Percentiles rank a stretch among this genome's conserved stretches.
phyloP scores from a whole-genome alignment of 2,329 filamentous ascomycete species.

The Drechslera avenae region DNA sequence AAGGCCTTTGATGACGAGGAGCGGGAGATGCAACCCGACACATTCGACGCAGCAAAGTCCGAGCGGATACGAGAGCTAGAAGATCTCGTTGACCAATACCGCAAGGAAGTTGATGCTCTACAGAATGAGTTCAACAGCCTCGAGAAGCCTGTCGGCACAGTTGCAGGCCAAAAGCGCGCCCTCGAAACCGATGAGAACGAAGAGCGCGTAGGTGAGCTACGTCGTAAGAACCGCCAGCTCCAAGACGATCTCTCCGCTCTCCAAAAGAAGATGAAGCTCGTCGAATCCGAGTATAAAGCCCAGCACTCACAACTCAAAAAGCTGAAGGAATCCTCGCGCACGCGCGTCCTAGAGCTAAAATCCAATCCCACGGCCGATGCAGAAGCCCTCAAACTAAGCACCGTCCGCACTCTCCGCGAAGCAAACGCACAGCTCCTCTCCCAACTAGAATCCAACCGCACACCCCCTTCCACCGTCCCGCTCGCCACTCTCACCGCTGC shows the following conservation, averaged over 20 bases:
- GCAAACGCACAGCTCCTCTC: slow-evolving; percentile 85
- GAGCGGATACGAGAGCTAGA: slow-evolving; percentile 82
- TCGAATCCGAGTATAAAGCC: slow-evolving; percentile 77
- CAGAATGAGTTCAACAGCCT: slow-evolving; percentile 73
- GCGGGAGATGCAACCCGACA: slow-evolving; percentile 79
- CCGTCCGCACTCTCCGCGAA: slow-evolving; percentile 74
- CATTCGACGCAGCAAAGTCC: slow-evolving; percentile 74
- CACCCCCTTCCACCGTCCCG: slow-evolving; percentile 65
- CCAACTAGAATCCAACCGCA: slow-evolving; percentile 61
- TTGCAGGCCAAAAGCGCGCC: slow-evolving; percentile 66
- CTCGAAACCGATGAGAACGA: slow-evolving; percentile 62
- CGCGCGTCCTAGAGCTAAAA: slow-evolving; percentile 81
- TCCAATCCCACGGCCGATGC: slow-evolving; percentile 89
- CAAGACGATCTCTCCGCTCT: slow-evolving; percentile 76
- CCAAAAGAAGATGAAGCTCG: slow-evolving; percentile 71
- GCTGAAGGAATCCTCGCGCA: slow-evolving; percentile 71
- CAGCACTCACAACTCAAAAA: slow-evolving; percentile 73
- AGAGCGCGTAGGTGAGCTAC: slow-evolving; percentile 79
- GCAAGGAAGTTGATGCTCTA: slow-evolving; percentile 74
- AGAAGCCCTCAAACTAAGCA: slow-evolving; percentile 82
- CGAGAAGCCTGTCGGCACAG: slow-evolving; percentile 58
- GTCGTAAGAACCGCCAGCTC: slow-evolving; percentile 84
- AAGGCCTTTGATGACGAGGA: slow-evolving; percentile 88
- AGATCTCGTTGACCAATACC: slow-evolving; percentile 83
- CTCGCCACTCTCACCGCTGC: slow-evolving; percentile 75